These are phyloP conservation scores for Amanita fuliginea DNA, from an alignment of 768 basidiomycete genomes.

Conservation along the genomic window DNA sequence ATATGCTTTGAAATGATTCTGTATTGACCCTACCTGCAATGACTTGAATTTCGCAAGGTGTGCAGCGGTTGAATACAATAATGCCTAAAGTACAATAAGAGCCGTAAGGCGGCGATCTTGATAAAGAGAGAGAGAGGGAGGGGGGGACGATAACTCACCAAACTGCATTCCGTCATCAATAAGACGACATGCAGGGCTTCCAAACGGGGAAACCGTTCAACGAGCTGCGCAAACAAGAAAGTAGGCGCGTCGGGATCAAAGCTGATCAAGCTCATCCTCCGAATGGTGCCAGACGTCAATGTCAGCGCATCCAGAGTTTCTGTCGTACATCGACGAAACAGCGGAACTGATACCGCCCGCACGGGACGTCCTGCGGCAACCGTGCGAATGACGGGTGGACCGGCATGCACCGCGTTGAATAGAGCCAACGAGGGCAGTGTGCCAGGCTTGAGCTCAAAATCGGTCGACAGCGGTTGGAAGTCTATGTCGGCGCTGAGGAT, in stretches of 20 bases:
- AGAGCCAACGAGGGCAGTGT: conserved; percentile 37
- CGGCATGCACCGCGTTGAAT: conserved; percentile 45
- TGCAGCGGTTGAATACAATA: conserved; percentile 28
- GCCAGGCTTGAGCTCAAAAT: conserved; percentile 23
- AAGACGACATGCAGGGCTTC: conserved; percentile 56
- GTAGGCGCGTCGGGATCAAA: conserved; percentile 38
- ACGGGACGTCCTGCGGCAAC: conserved; percentile 38
- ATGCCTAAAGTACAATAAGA: conserved; percentile 22
- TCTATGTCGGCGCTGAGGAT: conserved; percentile 3
- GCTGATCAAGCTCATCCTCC: conserved; percentile 45
- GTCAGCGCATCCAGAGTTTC: conserved; percentile 33
- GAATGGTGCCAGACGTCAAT: conserved; percentile 26
- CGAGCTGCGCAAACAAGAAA: conserved; percentile 35
- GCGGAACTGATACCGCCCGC: conserved; percentile 39
- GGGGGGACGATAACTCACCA: conserved; percentile 21
- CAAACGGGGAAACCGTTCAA: conserved; percentile 33
- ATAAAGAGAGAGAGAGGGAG: background rate
- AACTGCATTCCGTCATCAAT: conserved; percentile 35
- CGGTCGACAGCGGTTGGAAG: conserved; percentile 4
- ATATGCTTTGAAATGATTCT: background rate
- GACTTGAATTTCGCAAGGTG: conserved; percentile 31
- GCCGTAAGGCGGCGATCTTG: background rate
- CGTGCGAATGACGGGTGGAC: conserved; percentile 30
- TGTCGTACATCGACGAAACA: conserved; percentile 29
- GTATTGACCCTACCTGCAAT: conserved; percentile 11